These are phyloP conservation scores for Cordyceps sp. DNA, from an alignment of 2,329 filamentous ascomycete species.

Conservation along the genomic window DNA sequence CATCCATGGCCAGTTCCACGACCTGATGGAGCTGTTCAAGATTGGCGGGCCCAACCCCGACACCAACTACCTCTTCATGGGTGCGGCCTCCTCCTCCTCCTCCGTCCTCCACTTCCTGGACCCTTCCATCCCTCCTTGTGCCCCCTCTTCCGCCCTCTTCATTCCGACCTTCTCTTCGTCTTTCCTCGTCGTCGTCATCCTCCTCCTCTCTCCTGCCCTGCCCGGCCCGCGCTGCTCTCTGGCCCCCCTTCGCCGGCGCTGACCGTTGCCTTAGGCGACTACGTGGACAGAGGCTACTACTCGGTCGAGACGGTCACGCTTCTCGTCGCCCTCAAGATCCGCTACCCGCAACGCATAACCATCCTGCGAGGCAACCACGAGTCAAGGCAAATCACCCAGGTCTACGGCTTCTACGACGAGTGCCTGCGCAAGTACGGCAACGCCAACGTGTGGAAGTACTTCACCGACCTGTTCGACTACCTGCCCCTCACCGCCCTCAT, in stretches of 20 bases:
- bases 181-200: no score
- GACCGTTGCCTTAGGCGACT: slow-evolving; percentile 52
- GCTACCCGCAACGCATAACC: slow-evolving; percentile 94
- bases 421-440: slow-evolving; percentile 98
- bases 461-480: slow-evolving; percentile 97
- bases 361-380: slow-evolving; percentile 98
- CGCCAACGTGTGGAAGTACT: slow-evolving; percentile 98
- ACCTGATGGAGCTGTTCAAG: slow-evolving; percentile 98
- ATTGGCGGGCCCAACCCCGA: slow-evolving; percentile 96
- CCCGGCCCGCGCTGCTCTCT: no score
- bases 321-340: slow-evolving; percentile 90
- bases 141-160: not conserved
- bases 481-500: slow-evolving; percentile 93
- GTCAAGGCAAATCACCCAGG: slow-evolving; percentile 95
- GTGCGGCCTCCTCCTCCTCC: slow-evolving; percentile 35
- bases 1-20: slow-evolving; percentile 98
- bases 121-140: no score
- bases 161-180: not conserved
- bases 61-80: slow-evolving; percentile 99
- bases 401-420: slow-evolving; percentile 99
- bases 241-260: no score
- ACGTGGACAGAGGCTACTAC: slow-evolving; percentile 97
- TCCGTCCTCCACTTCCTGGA: no score
- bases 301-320: slow-evolving; percentile 96
- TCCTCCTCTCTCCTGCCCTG: no score